Base-by-base conservation (phyloP, 768 basidiomycete species). In the Termitomyces sp. region DNA sequence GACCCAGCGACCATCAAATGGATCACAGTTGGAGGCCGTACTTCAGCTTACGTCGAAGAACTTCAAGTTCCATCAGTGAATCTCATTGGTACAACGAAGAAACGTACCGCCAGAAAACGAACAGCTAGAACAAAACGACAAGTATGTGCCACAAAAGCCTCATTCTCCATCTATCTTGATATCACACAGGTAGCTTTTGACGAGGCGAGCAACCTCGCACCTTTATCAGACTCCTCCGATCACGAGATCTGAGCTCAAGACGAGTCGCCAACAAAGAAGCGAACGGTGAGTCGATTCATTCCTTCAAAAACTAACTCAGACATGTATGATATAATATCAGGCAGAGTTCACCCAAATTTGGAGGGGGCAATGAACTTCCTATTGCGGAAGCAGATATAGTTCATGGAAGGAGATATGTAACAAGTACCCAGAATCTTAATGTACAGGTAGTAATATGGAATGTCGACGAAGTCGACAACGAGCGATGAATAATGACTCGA, bases 11-110 rank as follows among this genome's bases (percentile, higher is more conserved):
- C 85, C 8, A 82, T 91, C 55, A 81, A 80, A 63, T 91, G 85
- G 80, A 67, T 87, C 53, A 88, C 83, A 5, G 85, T 92, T 8
- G 87, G 87, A 17, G 88, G 89, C 3, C 77, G 89, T 15, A 91
- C 89, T 8, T 88, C 88, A 3, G 89, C 89, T 14, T 86, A 78
- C 62, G 83, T 91, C 8, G 64, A 66, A 12, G 82, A 90, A 68
- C 70, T 90, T 10, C 89, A 90, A 66, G 63, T 66, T 30, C 65
- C 73, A 15, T 56, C 70, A 15, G 11, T 28, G 14, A 21, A 46
- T 41, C 15, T n/a, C 15, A 30, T 35, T 21, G 45, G 35, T 31
- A 14, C 19, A 14, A 17, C 33, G 11, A 56, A 54, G 28, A 61
- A 48, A 47, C 50, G 60, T 50, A 33, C n/a, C 12, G n/a, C 30